phyloP scores from a whole-genome alignment of 2,329 filamentous ascomycete species.

The Fusarium albosuccineum region DNA sequence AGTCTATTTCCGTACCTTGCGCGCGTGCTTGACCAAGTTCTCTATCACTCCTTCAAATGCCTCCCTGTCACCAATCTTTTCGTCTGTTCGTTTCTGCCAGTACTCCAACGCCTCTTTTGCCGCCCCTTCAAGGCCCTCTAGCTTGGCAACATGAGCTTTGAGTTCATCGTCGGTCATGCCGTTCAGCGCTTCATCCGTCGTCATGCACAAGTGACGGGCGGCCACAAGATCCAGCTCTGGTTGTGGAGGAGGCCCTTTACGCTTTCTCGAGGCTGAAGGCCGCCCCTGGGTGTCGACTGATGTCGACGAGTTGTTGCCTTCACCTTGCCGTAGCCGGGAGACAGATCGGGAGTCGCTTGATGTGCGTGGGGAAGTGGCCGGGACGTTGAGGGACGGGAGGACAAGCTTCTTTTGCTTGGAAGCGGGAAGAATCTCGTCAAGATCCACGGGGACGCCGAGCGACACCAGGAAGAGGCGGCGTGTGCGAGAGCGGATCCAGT shows the following conservation, averaged over 20 bases:
- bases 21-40: constrained; percentile 91
- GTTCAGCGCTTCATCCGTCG: constrained; percentile 84
- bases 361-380: constrained; percentile 65
- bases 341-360: constrained; percentile 67
- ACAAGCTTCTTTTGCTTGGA: constrained; percentile 99
- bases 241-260: constrained; percentile 73
- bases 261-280: constrained; percentile 58
- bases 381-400: constrained; percentile 87
- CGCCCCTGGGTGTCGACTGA: constrained; percentile 72
- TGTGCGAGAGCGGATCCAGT: constrained; percentile 97
- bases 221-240: constrained; percentile 84
- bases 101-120: constrained; percentile 86
- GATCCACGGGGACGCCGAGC: constrained; percentile 92
- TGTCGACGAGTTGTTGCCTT: constrained; percentile 67
- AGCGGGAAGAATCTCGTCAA: constrained; percentile 96
- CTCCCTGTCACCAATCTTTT: constrained; percentile 89
- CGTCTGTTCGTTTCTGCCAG: constrained; percentile 88
- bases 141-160: constrained; percentile 74
- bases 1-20: constrained; percentile 81
- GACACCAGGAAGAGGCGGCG: constrained; percentile 95
- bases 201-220: constrained; percentile 82
- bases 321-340: constrained; percentile 61
- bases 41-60: constrained; percentile 97
- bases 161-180: constrained; percentile 86
- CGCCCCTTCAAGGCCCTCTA: constrained; percentile 77